Evolutionary conservation across 2,329 filamentous ascomycete species (phyloP).

Genomic region (Drechslerella dactyloides): DNA sequence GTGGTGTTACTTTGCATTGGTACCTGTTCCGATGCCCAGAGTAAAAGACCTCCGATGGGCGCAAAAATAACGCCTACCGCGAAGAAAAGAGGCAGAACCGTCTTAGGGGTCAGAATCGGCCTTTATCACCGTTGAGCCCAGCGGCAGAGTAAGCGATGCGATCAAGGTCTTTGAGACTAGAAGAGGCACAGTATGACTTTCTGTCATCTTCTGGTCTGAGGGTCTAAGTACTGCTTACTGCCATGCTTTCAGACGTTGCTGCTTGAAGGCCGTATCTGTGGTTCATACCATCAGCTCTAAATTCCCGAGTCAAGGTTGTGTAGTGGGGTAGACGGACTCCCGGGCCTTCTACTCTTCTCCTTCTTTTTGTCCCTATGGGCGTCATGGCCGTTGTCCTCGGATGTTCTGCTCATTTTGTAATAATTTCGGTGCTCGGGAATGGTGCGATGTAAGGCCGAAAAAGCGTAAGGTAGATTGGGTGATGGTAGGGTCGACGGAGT

Average conservation of each 20-base stretch:
- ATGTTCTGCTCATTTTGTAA: conserved; percentile 43
- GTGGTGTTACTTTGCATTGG: conserved; percentile 51
- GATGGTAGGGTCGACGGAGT: neutral
- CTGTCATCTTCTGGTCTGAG: conserved; percentile 4
- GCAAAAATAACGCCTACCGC: conserved; percentile 89
- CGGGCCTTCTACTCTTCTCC: conserved; percentile 87
- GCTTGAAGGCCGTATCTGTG: conserved; percentile 92
- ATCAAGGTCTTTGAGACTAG: neutral
- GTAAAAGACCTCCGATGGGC: conserved; percentile 82
- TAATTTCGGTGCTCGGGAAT: neutral
- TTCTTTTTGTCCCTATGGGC: conserved; percentile 68
- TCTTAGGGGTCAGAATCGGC: conserved; percentile 94
- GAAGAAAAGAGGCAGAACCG: conserved; percentile 89
- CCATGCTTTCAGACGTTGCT: conserved; percentile 98
- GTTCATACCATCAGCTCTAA: conserved; percentile 46
- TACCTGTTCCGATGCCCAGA: conserved; percentile 84
- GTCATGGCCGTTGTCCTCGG: conserved; percentile 55
- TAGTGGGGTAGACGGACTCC: conserved; percentile 65
- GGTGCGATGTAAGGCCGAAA: neutral
- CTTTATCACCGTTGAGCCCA: conserved; percentile 60
- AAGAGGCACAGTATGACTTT: neutral
- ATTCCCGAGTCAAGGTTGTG: conserved; percentile 34
- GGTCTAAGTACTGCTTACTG: conserved; percentile 75
- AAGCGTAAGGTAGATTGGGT: neutral
- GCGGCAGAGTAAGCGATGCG: neutral